These are phyloP conservation scores for Pichia pseudocactophila DNA, from an alignment of 805 yeast genomes.

Conservation along the genomic window DNA sequence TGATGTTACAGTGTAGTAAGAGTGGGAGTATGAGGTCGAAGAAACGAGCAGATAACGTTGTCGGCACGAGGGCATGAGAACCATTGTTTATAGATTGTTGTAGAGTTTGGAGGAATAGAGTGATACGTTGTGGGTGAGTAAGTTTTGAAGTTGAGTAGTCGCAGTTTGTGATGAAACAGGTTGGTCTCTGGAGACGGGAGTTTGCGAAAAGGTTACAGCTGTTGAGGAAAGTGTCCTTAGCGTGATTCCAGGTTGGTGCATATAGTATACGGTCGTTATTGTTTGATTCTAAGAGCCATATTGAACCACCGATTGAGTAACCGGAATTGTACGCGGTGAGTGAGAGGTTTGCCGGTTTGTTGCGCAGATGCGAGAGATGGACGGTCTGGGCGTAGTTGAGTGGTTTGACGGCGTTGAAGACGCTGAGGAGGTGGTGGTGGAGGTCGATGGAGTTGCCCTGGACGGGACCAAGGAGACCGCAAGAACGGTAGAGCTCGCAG, in stretches of 20 bases:
- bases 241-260: conserved; percentile 93
- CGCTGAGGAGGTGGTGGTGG: conserved; percentile 71
- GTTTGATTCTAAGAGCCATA: conserved; percentile 63
- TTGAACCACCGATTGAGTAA: conserved; percentile 86
- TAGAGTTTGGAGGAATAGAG: conserved; percentile 52
- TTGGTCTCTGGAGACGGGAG: conserved; percentile 64
- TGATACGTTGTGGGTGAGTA: conserved; percentile 55
- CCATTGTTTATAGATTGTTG: conserved; percentile 62
- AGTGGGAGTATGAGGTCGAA: conserved; percentile 77
- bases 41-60: conserved; percentile 70
- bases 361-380: conserved; percentile 27
- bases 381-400: conserved; percentile 77
- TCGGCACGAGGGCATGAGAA: conserved; percentile 78
- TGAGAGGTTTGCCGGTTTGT: conserved; percentile 51
- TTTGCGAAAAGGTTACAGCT: conserved; percentile 47
- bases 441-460: conserved; percentile 45
- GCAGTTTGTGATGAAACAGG: conserved; percentile 70
- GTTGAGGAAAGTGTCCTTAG: conserved; percentile 75
- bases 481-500: conserved; percentile 68
- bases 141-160: conserved; percentile 50
- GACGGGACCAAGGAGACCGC: conserved; percentile 69
- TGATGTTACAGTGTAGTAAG: not conserved
- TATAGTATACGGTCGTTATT: conserved; percentile 75
- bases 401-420: conserved; percentile 61
- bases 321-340: conserved; percentile 87